phyloP scores from a whole-genome alignment of 495 filamentous ascomycete genomes.

The Alectoria sarmentosa region DNA sequence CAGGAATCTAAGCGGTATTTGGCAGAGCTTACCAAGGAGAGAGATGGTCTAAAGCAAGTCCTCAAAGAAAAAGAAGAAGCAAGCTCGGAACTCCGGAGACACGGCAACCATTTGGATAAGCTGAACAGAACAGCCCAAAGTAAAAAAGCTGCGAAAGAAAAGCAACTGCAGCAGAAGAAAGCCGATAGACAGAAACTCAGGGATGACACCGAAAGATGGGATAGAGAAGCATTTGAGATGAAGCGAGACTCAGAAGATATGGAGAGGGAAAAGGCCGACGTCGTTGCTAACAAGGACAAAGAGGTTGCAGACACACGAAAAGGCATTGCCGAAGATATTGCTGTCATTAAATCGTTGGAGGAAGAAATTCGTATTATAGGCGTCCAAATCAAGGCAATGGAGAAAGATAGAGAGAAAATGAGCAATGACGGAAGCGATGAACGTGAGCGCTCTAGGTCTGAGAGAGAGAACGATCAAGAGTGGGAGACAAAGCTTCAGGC shows the following conservation, averaged over 20 bases:
- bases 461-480: constrained; percentile 50
- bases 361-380: constrained; percentile 57
- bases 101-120: constrained; percentile 73
- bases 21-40: constrained; percentile 51
- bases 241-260: constrained; percentile 40
- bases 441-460: constrained; percentile 40
- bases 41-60: constrained; percentile 65
- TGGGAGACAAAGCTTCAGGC: constrained; percentile 45
- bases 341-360: constrained; percentile 49
- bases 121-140: constrained; percentile 78
- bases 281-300: constrained; percentile 33
- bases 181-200: constrained; percentile 54
- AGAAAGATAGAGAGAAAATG: constrained; percentile 55
- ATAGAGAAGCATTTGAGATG: constrained; percentile 46
- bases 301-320: constrained; percentile 45
- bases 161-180: constrained; percentile 53
- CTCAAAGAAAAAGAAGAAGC: constrained; percentile 81
- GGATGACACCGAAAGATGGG: constrained; percentile 53
- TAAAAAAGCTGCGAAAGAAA: constrained; percentile 70
- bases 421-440: constrained; percentile 44
- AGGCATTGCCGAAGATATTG: constrained; percentile 46
- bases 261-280: constrained; percentile 39
- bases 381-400: constrained; percentile 54
- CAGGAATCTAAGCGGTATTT: constrained; percentile 65
- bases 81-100: constrained; percentile 71